Evolutionary conservation across 1,284 basidiomycete genomes (phyloP).

Genomic region (Binderoboletus segoi): DNA sequence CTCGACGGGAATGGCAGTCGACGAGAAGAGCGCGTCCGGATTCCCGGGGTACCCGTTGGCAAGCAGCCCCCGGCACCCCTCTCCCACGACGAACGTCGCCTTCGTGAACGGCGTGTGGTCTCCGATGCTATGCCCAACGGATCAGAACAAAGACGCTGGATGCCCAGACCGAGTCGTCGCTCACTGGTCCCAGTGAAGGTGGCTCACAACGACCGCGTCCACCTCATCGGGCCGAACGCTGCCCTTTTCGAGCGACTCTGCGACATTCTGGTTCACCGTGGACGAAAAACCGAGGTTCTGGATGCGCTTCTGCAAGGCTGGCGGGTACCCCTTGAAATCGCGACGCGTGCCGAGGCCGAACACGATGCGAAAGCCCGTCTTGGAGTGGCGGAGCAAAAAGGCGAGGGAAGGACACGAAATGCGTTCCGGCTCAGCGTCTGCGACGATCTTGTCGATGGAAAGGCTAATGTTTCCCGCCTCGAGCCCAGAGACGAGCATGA

Average conservation of each 20-base stretch:
- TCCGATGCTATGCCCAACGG: constrained; percentile 36
- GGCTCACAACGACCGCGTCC: constrained; percentile 51
- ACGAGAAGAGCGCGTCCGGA: constrained; percentile 36
- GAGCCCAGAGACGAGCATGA: constrained; percentile 52
- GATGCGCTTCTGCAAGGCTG: constrained; percentile 31
- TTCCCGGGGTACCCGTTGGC: constrained; percentile 46
- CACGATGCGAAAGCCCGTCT: constrained; percentile 41
- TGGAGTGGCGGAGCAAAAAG: constrained; percentile 52
- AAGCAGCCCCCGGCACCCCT: constrained; percentile 37
- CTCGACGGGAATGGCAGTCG: constrained; percentile 44
- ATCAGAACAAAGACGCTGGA: not conserved
- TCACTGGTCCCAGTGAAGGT: constrained; percentile 49
- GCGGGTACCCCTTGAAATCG: constrained; percentile 48
- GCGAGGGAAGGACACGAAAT: constrained; percentile 45
- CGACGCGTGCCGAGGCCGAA: constrained; percentile 58
- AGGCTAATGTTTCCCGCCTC: constrained; percentile 47
- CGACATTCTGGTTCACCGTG: constrained; percentile 42
- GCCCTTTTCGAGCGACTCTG: constrained; percentile 51
- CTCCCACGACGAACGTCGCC: constrained; percentile 51
- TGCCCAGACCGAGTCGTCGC: constrained; percentile 30
- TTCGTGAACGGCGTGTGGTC: constrained; percentile 47
- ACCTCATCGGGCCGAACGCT: constrained; percentile 46
- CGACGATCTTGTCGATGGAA: constrained; percentile 41
- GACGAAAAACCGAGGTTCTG: constrained; percentile 35
- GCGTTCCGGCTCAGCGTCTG: constrained; percentile 33